Base-by-base conservation (phyloP, 208 protist genomes). In the Trypanosoma cruzi region DNA sequence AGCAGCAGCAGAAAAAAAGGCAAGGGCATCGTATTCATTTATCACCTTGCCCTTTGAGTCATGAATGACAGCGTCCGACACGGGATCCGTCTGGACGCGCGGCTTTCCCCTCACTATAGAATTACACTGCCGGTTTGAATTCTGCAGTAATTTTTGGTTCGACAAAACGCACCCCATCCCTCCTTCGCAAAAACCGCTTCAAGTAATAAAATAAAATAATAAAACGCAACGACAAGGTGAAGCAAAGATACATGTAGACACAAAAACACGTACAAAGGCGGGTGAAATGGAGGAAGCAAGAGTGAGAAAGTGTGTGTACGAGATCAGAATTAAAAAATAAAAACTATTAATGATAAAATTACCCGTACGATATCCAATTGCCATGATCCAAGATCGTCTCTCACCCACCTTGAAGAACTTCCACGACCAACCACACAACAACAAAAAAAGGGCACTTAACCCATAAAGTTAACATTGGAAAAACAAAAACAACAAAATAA, bases 81-180 rank as follows among this genome's bases (percentile, higher is more conserved):
- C 22, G 24, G 22, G 14, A 53, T 36, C 26, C 7, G 11, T 22
- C 24, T 14, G 13, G 2, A 5, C 16, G 26, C 44, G 13, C 1
- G 11, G 6, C 28, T 50, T 64, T 18, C 37, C 44, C 6, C 18
- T 16, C 18, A 4, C 14, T 22, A 49, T 40, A 1, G 24, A 36
- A 56, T 28, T 40, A 37, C 20, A 1, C 6, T n/a, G 20, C 22
- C 7, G 56, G 14, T n/a, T 10, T 0, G 56, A 40, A 62, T 31
- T 10, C 18, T 6, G 0, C 13, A 16, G 3, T 6, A 11, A 2
- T 4, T 24, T 29, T 22, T 26, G n/a, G 16, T 2, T 22, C 16
- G 57, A 62, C 36, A 16, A 42, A 13, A 7, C 26, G 28, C 59
- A 64, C 16, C 59, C 59, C 59, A 53, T 64, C 48, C 40, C 34